A percentile compares a stretch with the other conserved stretches of the same genome.
Conservation (phyloP, 352 stramenopile genomes). For the Peronospora belbahrii region DNA sequence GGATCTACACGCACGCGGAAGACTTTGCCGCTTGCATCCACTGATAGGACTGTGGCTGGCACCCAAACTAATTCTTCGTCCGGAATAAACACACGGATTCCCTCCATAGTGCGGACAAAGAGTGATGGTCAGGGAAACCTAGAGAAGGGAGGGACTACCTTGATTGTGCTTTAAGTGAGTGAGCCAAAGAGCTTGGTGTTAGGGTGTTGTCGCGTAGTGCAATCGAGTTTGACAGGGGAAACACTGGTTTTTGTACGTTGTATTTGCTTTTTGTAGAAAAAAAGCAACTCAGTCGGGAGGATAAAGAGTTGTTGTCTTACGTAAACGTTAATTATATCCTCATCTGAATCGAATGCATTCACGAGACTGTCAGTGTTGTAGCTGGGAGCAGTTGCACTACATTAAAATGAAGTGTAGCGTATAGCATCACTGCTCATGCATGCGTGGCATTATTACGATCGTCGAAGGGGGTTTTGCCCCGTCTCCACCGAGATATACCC, state of each 20-base stretch:
- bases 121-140: constrained; percentile 14
- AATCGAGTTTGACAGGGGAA: constrained; percentile 3
- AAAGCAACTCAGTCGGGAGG: constrained; percentile 1
- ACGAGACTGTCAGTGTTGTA: too few species aligned
- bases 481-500: too few species aligned
- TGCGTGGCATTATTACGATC: too few species aligned
- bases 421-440: too few species aligned
- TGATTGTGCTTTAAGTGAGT: too few species aligned
- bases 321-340: too few species aligned
- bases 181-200: background rate
- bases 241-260: background rate
- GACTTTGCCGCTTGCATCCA: constrained; percentile 48
- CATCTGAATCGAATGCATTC: too few species aligned
- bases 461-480: too few species aligned
- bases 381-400: too few species aligned
- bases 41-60: constrained; percentile 61
- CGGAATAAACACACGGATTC: constrained; percentile 73
- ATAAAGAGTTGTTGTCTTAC: too few species aligned
- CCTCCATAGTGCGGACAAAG: constrained; percentile 53
- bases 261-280: constrained; percentile 13
- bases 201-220: constrained; percentile 3
- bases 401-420: too few species aligned
- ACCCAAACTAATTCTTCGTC: constrained; percentile 77
- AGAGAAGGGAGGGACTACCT: background rate
- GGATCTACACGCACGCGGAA: constrained; percentile 58